Evolutionary conservation across 805 yeast genomes (phyloP).

Genomic region (Starmerella sirachaensis): DNA sequence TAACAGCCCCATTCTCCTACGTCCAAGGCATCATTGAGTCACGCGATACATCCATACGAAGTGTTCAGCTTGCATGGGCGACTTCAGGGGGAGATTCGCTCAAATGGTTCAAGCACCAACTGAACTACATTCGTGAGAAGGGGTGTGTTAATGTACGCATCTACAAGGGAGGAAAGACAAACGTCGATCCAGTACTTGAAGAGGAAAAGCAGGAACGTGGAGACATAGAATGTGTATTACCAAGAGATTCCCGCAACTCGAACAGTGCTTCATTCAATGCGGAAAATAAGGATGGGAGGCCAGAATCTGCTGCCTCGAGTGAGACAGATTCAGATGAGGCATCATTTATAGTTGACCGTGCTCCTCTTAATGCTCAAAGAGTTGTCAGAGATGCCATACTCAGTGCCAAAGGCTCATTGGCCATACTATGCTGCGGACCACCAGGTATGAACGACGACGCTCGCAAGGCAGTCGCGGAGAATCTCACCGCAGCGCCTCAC

Average conservation of each 20-base stretch:
- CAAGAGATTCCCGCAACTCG: background rate
- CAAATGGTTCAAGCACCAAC: conserved; percentile 37
- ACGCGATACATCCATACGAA: background rate
- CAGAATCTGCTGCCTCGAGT: background rate
- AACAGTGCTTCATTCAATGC: background rate
- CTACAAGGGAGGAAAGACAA: conserved; percentile 2
- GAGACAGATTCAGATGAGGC: background rate
- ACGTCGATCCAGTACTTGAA: background rate
- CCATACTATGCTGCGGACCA: conserved; percentile 55
- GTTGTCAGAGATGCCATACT: conserved; percentile 31
- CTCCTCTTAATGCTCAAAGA: background rate
- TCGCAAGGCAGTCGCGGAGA: conserved; percentile 37
- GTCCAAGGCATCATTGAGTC: conserved; percentile 28
- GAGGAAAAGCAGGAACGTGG: background rate
- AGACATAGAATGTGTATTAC: too few species aligned
- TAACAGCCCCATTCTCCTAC: conserved; percentile 41
- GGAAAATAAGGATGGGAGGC: background rate
- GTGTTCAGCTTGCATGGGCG: conserved; percentile 47
- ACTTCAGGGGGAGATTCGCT: conserved; percentile 43
- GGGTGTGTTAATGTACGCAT: conserved; percentile 8
- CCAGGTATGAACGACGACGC: conserved; percentile 45
- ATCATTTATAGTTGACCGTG: too few species aligned
- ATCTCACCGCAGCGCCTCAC: conserved; percentile 32
- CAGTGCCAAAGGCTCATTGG: conserved; percentile 35
- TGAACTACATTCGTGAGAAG: conserved; percentile 25